Evolutionary conservation across 306 rosid species (phyloP).

Genomic region (Rosa rugosa): DNA sequence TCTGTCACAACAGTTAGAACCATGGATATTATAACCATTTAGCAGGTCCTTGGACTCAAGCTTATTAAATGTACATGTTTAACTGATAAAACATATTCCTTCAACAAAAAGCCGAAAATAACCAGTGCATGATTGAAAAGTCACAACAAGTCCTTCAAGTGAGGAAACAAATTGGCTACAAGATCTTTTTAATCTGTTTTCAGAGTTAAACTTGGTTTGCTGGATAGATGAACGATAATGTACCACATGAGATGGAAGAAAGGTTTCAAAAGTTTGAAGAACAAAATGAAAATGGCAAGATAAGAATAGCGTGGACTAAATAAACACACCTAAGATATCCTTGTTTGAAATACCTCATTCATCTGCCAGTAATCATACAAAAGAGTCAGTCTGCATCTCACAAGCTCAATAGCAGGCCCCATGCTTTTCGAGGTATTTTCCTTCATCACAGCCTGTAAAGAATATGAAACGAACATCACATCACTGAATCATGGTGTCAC

Average conservation of each 20-base stretch:
- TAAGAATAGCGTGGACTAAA: not conserved
- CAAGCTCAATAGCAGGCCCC: slow-evolving; percentile 63
- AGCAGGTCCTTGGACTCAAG: not conserved
- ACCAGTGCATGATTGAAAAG: not conserved
- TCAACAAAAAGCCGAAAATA: not conserved
- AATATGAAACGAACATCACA: slow-evolving; percentile 15
- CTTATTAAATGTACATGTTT: not conserved
- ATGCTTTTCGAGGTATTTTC: slow-evolving; percentile 41
- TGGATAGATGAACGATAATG: not conserved
- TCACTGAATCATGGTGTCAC: not conserved
- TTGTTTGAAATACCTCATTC: slow-evolving; percentile 72
- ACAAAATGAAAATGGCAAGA: not conserved
- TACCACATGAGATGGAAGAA: not conserved
- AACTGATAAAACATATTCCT: not conserved
- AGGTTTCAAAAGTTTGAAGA: not conserved
- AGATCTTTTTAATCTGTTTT: not conserved
- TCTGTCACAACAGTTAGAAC: slow-evolving; percentile 48
- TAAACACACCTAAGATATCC: slow-evolving; percentile 23
- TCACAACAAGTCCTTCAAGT: not conserved
- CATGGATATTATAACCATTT: not conserved
- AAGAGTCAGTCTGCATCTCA: slow-evolving; percentile 81
- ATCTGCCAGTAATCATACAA: slow-evolving; percentile 90
- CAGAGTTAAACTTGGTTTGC: not conserved
- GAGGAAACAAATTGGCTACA: not conserved
- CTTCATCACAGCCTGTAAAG: slow-evolving; percentile 55